These are phyloP conservation scores for Tuber brumale DNA, from an alignment of 495 filamentous ascomycete genomes.

Conservation along the genomic window DNA sequence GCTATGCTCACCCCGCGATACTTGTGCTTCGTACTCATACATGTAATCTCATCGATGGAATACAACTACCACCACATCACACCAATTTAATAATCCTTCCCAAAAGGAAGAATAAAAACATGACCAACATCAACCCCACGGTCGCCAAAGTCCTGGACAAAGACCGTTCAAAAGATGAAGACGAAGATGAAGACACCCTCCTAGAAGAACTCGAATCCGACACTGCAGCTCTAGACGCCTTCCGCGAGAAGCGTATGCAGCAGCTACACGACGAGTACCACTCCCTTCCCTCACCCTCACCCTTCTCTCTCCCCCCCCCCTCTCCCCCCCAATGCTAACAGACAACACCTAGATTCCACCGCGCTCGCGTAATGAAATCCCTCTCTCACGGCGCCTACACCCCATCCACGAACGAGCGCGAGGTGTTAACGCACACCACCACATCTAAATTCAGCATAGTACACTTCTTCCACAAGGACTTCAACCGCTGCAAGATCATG, in stretches of 20 bases:
- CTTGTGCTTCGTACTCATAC: not conserved
- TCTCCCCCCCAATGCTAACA: not conserved
- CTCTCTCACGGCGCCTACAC: slow-evolving; percentile 49
- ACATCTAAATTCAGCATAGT: slow-evolving; percentile 56
- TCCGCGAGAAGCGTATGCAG: slow-evolving; percentile 64
- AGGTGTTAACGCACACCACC: slow-evolving; percentile 58
- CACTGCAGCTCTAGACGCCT: slow-evolving; percentile 52
- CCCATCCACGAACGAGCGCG: slow-evolving; percentile 59
- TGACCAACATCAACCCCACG: slow-evolving; percentile 34
- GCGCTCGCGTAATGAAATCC: slow-evolving; percentile 42
- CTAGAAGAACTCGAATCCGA: slow-evolving; percentile 63
- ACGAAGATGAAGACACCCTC: slow-evolving; percentile 64
- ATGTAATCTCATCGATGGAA: not conserved
- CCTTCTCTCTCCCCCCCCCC: not conserved
- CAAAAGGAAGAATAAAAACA: not conserved
- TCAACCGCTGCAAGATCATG: slow-evolving; percentile 58
- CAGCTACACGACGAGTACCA: slow-evolving; percentile 59
- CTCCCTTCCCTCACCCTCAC: not conserved
- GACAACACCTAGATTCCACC: not conserved
- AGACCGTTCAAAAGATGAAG: slow-evolving; percentile 33
- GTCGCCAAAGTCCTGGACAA: slow-evolving; percentile 38
- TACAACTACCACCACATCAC: not conserved
- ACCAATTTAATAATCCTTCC: not conserved
- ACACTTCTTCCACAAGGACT: slow-evolving; percentile 72
- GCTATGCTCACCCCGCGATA: not conserved